Percentiles rank a stretch among this genome's conserved stretches.
Evolutionary conservation across 2,329 filamentous ascomycete species (phyloP).

Genomic region (Ilyonectria mors-panacis): DNA sequence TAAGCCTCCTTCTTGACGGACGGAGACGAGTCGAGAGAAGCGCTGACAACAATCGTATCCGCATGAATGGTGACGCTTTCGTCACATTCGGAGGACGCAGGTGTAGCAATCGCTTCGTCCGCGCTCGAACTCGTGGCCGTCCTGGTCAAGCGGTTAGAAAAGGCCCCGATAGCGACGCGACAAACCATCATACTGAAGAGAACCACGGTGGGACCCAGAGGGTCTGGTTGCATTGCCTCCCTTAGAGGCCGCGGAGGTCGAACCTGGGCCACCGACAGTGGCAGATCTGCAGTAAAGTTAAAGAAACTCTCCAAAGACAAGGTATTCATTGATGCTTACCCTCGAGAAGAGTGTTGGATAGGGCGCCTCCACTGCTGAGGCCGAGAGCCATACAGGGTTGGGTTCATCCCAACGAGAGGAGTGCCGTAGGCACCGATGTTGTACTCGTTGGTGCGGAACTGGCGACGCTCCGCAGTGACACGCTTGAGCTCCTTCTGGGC

Average conservation of each 20-base stretch:
- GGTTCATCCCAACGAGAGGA: slow-evolving; percentile 69
- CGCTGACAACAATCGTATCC: slow-evolving; percentile 63
- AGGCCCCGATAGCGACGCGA: slow-evolving; percentile 41
- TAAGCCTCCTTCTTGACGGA: slow-evolving; percentile 58
- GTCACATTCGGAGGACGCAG: slow-evolving; percentile 64
- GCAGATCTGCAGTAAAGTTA: slow-evolving; percentile 34
- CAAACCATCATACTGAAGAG: slow-evolving; percentile 54
- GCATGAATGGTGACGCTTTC: slow-evolving; percentile 70
- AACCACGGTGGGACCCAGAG: slow-evolving; percentile 52
- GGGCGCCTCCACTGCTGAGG: slow-evolving; percentile 56
- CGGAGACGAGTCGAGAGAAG: slow-evolving; percentile 63
- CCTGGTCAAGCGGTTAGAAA: slow-evolving; percentile 55
- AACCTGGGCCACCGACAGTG: slow-evolving; percentile 7
- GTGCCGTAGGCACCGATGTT: slow-evolving; percentile 81
- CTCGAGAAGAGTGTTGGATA: slow-evolving; percentile 45
- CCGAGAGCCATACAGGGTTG: slow-evolving; percentile 55
- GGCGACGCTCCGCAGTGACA: slow-evolving; percentile 93
- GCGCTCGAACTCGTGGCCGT: slow-evolving; percentile 58
- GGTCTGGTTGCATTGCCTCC: slow-evolving; percentile 48
- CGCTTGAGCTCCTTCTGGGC: slow-evolving; percentile 98
- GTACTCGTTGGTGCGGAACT: slow-evolving; percentile 97
- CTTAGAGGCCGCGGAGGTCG: slow-evolving; percentile 49
- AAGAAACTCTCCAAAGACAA: background rate
- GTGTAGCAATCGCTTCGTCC: slow-evolving; percentile 56
- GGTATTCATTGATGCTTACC: slow-evolving; percentile 43